Percentiles rank a stretch among this genome's conserved stretches.
Evolutionary conservation across 2,329 filamentous ascomycete species (phyloP).

Genomic region (Aspergillus clavatus): DNA sequence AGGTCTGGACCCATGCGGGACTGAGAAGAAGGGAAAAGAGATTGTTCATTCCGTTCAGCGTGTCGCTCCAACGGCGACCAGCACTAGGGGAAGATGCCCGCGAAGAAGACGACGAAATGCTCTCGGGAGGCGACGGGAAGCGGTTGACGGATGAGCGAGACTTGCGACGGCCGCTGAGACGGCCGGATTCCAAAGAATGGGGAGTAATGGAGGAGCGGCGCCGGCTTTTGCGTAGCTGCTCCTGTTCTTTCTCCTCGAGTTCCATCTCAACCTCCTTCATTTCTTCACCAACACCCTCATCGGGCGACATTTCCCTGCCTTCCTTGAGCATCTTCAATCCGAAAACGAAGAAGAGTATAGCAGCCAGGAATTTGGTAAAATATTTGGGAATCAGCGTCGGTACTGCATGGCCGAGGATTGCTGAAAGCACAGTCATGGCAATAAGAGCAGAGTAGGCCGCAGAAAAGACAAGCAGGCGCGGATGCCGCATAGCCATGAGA

Average conservation of each 20-base stretch:
- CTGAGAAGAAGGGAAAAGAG: conserved; percentile 82
- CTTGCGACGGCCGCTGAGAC: conserved; percentile 57
- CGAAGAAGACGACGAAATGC: conserved; percentile 70
- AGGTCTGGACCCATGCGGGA: conserved; percentile 97
- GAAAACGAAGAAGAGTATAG: conserved; percentile 82
- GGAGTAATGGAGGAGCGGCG: conserved; percentile 66
- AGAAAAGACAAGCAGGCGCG: conserved; percentile 86
- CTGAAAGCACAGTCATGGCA: conserved; percentile 92
- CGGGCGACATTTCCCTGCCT: conserved; percentile 79
- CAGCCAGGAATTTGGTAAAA: conserved; percentile 83
- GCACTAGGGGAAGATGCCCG: conserved; percentile 53
- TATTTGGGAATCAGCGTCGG: conserved; percentile 84
- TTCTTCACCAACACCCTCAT: conserved; percentile 90
- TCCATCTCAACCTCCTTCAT: conserved; percentile 97
- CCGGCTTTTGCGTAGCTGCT: conserved; percentile 61
- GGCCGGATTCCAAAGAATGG: conserved; percentile 75
- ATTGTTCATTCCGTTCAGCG: conserved; percentile 69
- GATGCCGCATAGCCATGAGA: conserved; percentile 98
- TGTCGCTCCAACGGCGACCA: conserved; percentile 41
- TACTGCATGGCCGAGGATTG: conserved; percentile 85
- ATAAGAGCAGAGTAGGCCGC: conserved; percentile 89
- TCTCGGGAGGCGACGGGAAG: conserved; percentile 74
- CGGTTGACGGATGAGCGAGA: conserved; percentile 65
- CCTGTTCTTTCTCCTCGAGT: conserved; percentile 85
- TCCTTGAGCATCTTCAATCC: conserved; percentile 79